These are phyloP conservation scores for Daldinia loculata DNA, from an alignment of 495 filamentous ascomycete species.

Conservation along the genomic window DNA sequence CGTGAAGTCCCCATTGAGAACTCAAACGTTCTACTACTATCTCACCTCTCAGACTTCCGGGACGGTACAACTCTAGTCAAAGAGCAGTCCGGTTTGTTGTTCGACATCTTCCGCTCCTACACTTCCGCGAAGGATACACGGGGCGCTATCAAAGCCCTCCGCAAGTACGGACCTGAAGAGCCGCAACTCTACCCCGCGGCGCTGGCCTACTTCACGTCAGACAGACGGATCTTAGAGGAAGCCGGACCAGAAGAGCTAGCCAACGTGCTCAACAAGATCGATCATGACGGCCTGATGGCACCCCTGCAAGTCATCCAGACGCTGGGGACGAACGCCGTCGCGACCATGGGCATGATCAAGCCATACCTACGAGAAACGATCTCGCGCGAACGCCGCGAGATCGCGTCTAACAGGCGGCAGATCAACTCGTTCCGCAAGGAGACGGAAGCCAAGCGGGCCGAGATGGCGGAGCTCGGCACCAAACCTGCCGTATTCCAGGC, in stretches of 20 bases:
- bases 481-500: conserved; percentile 92
- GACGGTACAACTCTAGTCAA: conserved; percentile 92
- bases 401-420: conserved; percentile 79
- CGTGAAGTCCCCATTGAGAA: conserved; percentile 83
- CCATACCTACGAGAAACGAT: conserved; percentile 89
- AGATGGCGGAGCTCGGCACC: conserved; percentile 75
- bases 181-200: conserved; percentile 94
- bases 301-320: conserved; percentile 97
- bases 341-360: conserved; percentile 97
- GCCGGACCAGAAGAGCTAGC: conserved; percentile 85
- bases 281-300: conserved; percentile 90
- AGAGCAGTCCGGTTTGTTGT: conserved; percentile 89
- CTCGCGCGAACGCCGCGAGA: conserved; percentile 85
- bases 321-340: conserved; percentile 68
- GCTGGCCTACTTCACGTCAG: conserved; percentile 91
- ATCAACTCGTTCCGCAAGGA: conserved; percentile 87
- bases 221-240: conserved; percentile 80
- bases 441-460: conserved; percentile 78
- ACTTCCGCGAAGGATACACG: conserved; percentile 91
- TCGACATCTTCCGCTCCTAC: conserved; percentile 97
- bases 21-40: conserved; percentile 91
- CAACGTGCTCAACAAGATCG: conserved; percentile 82
- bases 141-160: conserved; percentile 86
- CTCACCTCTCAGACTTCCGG: conserved; percentile 87
- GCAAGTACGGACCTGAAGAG: conserved; percentile 90